phyloP scores from a whole-genome alignment of 2,329 filamentous ascomycete species.

The Daldinia eschscholtzii region DNA sequence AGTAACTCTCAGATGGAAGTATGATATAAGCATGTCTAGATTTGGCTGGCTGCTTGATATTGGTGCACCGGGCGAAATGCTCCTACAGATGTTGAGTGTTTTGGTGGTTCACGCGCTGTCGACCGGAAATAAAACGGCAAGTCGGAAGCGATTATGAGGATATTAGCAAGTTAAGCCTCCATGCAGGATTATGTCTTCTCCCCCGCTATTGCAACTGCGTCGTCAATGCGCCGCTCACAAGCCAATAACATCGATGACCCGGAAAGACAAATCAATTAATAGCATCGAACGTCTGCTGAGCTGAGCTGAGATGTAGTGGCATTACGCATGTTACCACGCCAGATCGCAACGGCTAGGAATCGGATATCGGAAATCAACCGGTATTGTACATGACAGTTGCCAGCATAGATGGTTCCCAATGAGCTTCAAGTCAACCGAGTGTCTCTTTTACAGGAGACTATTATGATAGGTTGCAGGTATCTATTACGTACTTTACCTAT shows the following conservation, averaged over 20 bases:
- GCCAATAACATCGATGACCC: neutral
- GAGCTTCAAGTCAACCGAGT: neutral
- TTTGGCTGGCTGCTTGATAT: neutral
- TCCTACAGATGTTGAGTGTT: neutral
- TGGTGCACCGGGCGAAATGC: neutral
- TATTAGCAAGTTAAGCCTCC: neutral
- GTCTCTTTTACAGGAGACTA: neutral
- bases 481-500: neutral
- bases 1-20: neutral
- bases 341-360: neutral
- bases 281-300: neutral
- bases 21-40: neutral
- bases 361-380: neutral
- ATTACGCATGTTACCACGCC: neutral
- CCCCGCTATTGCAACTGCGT: neutral
- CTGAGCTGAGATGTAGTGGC: neutral
- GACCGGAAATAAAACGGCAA: neutral
- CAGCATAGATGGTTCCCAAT: neutral
- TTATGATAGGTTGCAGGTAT: neutral
- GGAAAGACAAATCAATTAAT: neutral
- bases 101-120: neutral
- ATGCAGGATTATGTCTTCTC: neutral
- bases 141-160: neutral
- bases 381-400: neutral
- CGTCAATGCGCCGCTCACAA: neutral